A percentile compares a stretch with the other conserved stretches of the same genome.
These are phyloP conservation scores for Arthrobotrys megalospora DNA, from an alignment of 2,329 filamentous ascomycete species.

Conservation along the genomic window DNA sequence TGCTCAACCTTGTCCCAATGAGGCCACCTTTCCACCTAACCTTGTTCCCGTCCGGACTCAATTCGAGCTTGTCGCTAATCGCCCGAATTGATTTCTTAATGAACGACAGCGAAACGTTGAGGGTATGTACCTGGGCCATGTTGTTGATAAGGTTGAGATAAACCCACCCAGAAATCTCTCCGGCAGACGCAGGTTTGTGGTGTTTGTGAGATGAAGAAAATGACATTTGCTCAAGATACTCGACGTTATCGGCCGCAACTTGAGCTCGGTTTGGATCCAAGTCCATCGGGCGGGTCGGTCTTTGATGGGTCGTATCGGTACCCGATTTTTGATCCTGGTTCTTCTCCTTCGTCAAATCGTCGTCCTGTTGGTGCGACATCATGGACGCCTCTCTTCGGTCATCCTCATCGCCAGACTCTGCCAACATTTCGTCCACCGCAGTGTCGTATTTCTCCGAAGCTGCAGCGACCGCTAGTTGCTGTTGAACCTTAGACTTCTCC, in stretches of 20 bases:
- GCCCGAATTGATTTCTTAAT: constrained; percentile 80
- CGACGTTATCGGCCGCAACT: constrained; percentile 81
- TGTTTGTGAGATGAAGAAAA: constrained; percentile 74
- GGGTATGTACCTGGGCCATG: constrained; percentile 86
- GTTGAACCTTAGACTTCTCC: constrained; percentile 65
- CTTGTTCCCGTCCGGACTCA: constrained; percentile 83
- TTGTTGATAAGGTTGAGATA: constrained; percentile 85
- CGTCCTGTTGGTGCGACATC: constrained; percentile 63
- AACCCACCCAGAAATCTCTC: constrained; percentile 82
- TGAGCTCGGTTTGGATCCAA: constrained; percentile 84
- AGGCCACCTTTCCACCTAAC: constrained; percentile 83
- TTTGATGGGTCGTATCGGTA: constrained; percentile 72
- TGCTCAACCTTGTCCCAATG: constrained; percentile 77
- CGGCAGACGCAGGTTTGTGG: constrained; percentile 71
- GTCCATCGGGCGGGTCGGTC: constrained; percentile 82
- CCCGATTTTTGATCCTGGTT: constrained; percentile 37
- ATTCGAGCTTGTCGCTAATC: constrained; percentile 81
- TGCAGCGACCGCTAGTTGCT: constrained; percentile 71
- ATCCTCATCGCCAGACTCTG: constrained; percentile 64
- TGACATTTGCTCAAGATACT: constrained; percentile 83
- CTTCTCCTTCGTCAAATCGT: constrained; percentile 60
- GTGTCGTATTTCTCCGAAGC: constrained; percentile 67
- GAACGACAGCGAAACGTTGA: constrained; percentile 85
- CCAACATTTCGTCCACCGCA: constrained; percentile 58
- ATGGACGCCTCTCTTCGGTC: constrained; percentile 69